Evolutionary conservation across 805 yeast genomes (phyloP), one percentile per base, ranked within the genome.

Genomic region (Maudiozyma bulderi): DNA sequence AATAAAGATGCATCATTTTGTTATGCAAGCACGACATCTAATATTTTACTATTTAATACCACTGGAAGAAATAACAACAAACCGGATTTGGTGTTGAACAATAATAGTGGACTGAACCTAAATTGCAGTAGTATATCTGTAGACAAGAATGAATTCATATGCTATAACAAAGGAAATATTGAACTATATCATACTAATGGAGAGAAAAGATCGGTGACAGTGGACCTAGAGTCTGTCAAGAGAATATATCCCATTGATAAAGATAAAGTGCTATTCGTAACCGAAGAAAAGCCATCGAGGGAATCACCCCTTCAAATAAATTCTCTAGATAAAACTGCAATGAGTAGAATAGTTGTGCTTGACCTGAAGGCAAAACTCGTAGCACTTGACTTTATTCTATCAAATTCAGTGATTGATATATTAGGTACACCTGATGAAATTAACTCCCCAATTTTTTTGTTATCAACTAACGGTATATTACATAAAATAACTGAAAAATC

Each of bases 401-500:
- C 90, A 0, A 78, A 80, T 33, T 68, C 83, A 0, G 77, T 89
- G 2, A 70, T 73, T 28, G 80, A 82, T 44, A 70, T 82, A 0
- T 77, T 88, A 49, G 61, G 66, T 20, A 67, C 78, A 13, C 5
- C 15, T 3, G 45, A 46, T 14, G 40, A 43, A 5, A 44, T 46
- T 52, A 77, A 84, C 78, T 73, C 70, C 33, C 80, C 78, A 11
- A 38, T 52, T 9, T 82, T 73, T 55, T 66, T 87, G 8, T 64
- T 90, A 11, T 78, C 88, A 2, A 70, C 82, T 1, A 95, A 89
- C 61, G 96, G 96, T 0, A 66, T 84, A 2, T 66, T 91, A 7
- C 81, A 84, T 59, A 75, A 75, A 50, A 64, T 88, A 13, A 79
- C 76, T 41, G 95, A 87, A 58, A 83, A 82, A 55, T 68, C 81